phyloP scores from a whole-genome alignment of 1,284 basidiomycete species.

The Sporisorium exsertum region DNA sequence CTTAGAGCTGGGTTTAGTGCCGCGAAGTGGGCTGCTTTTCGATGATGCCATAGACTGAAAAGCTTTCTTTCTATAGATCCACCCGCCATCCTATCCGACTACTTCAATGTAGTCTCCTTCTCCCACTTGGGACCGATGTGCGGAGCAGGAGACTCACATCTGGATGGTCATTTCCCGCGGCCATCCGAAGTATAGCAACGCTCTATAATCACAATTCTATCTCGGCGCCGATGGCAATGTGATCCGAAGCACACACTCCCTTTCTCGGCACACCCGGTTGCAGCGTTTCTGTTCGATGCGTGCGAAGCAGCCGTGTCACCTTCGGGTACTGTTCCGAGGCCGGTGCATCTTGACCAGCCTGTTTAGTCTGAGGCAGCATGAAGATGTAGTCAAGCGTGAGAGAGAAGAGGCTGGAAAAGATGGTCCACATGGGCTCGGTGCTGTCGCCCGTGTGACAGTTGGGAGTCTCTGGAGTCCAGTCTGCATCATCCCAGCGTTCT shows the following conservation, averaged over 20 bases:
- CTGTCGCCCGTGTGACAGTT: conserved; percentile 57
- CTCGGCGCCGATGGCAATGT: conserved; percentile 78
- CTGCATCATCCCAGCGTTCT: conserved; percentile 60
- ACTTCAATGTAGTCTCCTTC: too few species aligned
- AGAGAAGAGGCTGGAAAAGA: conserved; percentile 63
- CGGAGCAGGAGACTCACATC: too few species aligned
- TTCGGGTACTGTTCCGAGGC: conserved; percentile 61
- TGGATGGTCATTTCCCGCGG: too few species aligned
- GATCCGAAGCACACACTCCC: conserved; percentile 86
- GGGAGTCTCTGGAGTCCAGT: conserved; percentile 39
- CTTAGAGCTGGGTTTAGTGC: too few species aligned
- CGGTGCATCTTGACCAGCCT: background rate
- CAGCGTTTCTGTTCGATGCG: conserved; percentile 77
- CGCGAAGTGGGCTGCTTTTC: too few species aligned
- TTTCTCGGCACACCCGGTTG: conserved; percentile 82
- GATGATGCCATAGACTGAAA: too few species aligned
- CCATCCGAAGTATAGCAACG: too few species aligned
- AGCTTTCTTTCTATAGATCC: too few species aligned
- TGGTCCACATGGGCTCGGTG: conserved; percentile 68
- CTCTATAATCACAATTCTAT: conserved; percentile 26
- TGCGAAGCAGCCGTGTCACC: conserved; percentile 77
- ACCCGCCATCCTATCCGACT: too few species aligned
- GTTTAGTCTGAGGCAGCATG: conserved; percentile 67
- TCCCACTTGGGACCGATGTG: too few species aligned
- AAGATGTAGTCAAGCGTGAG: conserved; percentile 81